Percentiles rank a stretch among this genome's conserved stretches.
These are phyloP conservation scores for Kwoniella dendrophila DNA, from an alignment of 768 basidiomycete species.

Conservation along the genomic window DNA sequence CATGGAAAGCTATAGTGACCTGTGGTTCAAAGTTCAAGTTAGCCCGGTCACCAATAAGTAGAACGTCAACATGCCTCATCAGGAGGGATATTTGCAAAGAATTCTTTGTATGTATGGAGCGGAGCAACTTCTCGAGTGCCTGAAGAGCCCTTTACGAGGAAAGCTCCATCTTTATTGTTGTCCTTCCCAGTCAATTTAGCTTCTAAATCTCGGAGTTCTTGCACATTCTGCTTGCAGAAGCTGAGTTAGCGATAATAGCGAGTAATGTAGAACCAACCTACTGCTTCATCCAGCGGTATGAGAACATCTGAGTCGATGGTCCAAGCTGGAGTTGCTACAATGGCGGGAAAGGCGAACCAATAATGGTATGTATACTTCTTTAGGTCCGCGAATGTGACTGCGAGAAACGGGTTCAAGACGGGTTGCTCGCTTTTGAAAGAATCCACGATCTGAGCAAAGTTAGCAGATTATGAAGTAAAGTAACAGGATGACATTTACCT, in stretches of 20 bases:
- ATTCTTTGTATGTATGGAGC: slow-evolving; percentile 48
- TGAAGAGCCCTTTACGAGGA: slow-evolving; percentile 21
- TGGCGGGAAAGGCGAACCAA: slow-evolving; percentile 97
- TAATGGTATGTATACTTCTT: slow-evolving; percentile 98
- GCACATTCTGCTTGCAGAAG: slow-evolving; percentile 21
- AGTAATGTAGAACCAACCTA: slow-evolving; percentile 50
- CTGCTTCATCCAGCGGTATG: slow-evolving; percentile 60
- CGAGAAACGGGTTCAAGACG: slow-evolving; percentile 75
- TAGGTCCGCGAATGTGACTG: slow-evolving; percentile 93
- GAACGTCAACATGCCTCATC: slow-evolving; percentile 59
- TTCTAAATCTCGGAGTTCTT: slow-evolving; percentile 28
- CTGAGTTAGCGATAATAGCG: neutral
- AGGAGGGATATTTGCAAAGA: slow-evolving; percentile 62
- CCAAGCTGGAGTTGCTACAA: slow-evolving; percentile 88
- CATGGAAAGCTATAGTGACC: slow-evolving; percentile 70
- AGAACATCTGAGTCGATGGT: slow-evolving; percentile 68
- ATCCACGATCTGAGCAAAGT: slow-evolving; percentile 30
- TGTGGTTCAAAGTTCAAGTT: slow-evolving; percentile 40
- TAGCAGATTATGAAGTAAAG: neutral
- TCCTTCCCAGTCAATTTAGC: neutral
- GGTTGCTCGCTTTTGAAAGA: slow-evolving; percentile 51
- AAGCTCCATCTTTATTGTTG: slow-evolving; percentile 4
- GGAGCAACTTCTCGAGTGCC: slow-evolving; percentile 27
- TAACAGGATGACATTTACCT: slow-evolving; percentile 59
- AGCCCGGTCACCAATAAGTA: too few relatives aligned